phyloP scores from a whole-genome alignment of 169 alveolate genomes.

The Eimeria necatrix region DNA sequence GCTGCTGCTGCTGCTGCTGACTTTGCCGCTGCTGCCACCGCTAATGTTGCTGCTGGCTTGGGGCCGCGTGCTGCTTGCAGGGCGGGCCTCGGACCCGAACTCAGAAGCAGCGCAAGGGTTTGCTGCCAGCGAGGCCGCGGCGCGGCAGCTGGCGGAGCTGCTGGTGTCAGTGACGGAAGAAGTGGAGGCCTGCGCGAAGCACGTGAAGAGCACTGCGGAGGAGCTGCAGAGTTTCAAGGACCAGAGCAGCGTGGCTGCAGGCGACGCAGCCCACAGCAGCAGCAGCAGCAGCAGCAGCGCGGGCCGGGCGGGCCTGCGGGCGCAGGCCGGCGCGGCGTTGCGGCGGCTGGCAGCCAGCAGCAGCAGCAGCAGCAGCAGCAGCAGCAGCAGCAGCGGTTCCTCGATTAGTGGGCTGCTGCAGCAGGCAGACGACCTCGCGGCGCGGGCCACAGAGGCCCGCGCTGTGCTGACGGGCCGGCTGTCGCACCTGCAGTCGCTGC shows the following conservation, averaged over 20 bases:
- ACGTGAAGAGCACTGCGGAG: not conserved
- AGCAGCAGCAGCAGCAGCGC: constrained; percentile 15
- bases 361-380: not conserved
- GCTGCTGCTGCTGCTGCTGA: not conserved
- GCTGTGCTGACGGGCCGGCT: not conserved
- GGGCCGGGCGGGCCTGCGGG: not conserved
- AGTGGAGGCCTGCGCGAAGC: not conserved
- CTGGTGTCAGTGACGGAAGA: not conserved
- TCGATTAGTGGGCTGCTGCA: not conserved
- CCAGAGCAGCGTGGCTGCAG: not conserved
- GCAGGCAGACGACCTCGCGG: not conserved
- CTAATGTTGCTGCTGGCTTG: not conserved
- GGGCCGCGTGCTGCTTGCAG: not conserved
- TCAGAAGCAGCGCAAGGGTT: not conserved
- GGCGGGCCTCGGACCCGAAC: not conserved
- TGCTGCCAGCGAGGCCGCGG: not conserved
- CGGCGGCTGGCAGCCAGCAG: not conserved
- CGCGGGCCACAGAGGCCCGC: not conserved
- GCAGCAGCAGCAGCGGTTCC: no score
- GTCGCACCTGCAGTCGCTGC: not conserved
- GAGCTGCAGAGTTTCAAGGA: not conserved
- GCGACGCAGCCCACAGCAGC: not conserved
- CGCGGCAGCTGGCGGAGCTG: constrained; percentile 30
- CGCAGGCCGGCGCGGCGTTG: not conserved
- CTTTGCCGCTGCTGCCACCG: not conserved